These are phyloP conservation scores for Paraphaeosphaeria minitans DNA, from an alignment of 2,329 filamentous ascomycete species.

Conservation along the genomic window DNA sequence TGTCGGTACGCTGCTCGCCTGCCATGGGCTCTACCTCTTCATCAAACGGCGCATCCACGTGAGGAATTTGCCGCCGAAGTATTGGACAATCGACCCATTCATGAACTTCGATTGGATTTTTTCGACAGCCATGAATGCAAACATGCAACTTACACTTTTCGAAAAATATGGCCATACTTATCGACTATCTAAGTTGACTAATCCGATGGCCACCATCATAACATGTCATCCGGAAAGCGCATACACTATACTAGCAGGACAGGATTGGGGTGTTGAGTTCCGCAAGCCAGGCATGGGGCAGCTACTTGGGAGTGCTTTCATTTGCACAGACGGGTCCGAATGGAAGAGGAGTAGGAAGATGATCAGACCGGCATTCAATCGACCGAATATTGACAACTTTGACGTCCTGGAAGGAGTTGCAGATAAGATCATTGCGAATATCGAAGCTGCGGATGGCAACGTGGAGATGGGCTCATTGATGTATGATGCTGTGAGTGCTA, in stretches of 20 bases:
- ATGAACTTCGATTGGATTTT: constrained; percentile 9
- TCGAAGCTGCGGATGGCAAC: background rate
- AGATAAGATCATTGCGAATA: background rate
- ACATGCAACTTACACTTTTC: background rate
- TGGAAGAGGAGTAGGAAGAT: constrained; percentile 9
- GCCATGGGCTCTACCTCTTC: constrained; percentile 5
- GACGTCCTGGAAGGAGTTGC: constrained; percentile 5
- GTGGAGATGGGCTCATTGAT: constrained; percentile 8
- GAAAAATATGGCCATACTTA: constrained; percentile 4
- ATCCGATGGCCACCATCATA: constrained; percentile 1
- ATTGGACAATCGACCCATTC: constrained; percentile 5
- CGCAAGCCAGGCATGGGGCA: constrained; percentile 4
- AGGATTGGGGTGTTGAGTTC: constrained; percentile 12
- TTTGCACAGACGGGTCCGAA: constrained; percentile 7
- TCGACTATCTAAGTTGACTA: background rate
- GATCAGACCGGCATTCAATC: constrained; percentile 9
- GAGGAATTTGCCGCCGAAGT: constrained; percentile 6
- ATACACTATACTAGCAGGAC: background rate
- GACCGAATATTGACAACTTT: constrained; percentile 11
- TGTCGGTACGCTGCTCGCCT: background rate
- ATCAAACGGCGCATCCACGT: constrained; percentile 4
- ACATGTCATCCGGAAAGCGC: constrained; percentile 5
- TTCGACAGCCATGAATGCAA: background rate
- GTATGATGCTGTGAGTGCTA: constrained; percentile 10
- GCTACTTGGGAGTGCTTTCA: constrained; percentile 6